phyloP scores from a whole-genome alignment of 768 basidiomycete species.

The Russula lepida region DNA sequence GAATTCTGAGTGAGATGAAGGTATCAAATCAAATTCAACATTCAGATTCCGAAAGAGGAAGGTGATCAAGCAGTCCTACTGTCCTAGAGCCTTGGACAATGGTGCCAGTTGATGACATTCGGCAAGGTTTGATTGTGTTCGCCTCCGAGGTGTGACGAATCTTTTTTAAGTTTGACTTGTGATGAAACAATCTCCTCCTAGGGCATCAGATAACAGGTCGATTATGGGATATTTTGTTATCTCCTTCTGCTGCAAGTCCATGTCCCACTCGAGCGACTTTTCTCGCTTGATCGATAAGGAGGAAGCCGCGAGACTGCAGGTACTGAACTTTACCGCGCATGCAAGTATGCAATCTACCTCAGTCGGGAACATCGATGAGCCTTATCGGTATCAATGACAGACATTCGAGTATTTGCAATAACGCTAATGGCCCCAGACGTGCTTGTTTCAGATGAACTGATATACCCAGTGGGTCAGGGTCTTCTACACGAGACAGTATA shows the following conservation, averaged over 20 bases:
- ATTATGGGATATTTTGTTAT: background rate
- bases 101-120: background rate
- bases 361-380: constrained; percentile 4
- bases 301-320: background rate
- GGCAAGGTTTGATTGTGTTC: background rate
- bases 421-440: background rate
- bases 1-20: background rate
- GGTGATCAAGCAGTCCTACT: background rate
- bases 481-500: background rate
- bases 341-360: background rate
- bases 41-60: background rate
- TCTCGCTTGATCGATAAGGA: constrained; percentile 11
- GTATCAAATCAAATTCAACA: background rate
- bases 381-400: background rate
- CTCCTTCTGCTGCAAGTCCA: background rate
- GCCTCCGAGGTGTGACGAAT: background rate
- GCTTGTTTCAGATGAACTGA: background rate
- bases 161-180: background rate
- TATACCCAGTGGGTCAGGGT: background rate
- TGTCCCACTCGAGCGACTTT: background rate
- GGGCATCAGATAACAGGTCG: background rate
- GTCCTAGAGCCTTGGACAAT: background rate
- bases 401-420: background rate
- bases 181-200: background rate
- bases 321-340: background rate